These are phyloP conservation scores for Fusarium liriodendri DNA, from an alignment of 2,329 filamentous ascomycete genomes.

Conservation along the genomic window DNA sequence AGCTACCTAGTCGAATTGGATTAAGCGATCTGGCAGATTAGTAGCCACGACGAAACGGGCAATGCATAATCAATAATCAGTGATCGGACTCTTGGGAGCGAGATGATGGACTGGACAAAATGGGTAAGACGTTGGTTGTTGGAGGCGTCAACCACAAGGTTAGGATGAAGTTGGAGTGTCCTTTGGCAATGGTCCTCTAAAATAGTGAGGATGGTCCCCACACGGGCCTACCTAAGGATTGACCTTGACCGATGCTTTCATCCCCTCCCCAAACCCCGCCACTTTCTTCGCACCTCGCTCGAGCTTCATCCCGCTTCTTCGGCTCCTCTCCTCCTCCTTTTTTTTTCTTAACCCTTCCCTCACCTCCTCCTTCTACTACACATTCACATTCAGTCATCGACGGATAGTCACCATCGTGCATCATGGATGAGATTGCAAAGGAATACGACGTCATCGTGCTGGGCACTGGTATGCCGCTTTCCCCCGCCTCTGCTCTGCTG, in stretches of 20 bases:
- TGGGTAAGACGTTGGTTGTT: slow-evolving; percentile 29
- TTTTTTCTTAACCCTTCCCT: slow-evolving; percentile 5
- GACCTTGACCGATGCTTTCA: slow-evolving; percentile 39
- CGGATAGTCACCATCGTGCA: slow-evolving; percentile 42
- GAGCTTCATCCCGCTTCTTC: slow-evolving; percentile 40
- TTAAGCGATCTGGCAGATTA: background rate
- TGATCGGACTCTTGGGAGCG: slow-evolving; percentile 13
- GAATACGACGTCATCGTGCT: slow-evolving; percentile 99
- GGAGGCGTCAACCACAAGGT: slow-evolving; percentile 9
- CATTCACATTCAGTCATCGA: slow-evolving; percentile 11
- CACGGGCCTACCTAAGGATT: slow-evolving; percentile 18
- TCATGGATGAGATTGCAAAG: slow-evolving; percentile 97
- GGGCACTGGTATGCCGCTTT: slow-evolving; percentile 81
- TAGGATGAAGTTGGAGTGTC: background rate
- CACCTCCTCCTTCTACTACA: background rate
- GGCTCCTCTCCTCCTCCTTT: slow-evolving; percentile 14
- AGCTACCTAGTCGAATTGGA: background rate
- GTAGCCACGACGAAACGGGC: background rate
- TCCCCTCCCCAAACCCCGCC: slow-evolving; percentile 43
- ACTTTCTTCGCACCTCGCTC: slow-evolving; percentile 42
- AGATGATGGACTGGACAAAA: slow-evolving; percentile 23
- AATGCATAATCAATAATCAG: background rate
- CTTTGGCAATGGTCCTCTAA: background rate
- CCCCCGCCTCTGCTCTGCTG: slow-evolving; percentile 27
- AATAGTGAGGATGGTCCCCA: slow-evolving; percentile 30